Evolutionary conservation across 2,329 filamentous ascomycete genomes (phyloP).

Genomic region (Pseudophaeomoniella oleicola): DNA sequence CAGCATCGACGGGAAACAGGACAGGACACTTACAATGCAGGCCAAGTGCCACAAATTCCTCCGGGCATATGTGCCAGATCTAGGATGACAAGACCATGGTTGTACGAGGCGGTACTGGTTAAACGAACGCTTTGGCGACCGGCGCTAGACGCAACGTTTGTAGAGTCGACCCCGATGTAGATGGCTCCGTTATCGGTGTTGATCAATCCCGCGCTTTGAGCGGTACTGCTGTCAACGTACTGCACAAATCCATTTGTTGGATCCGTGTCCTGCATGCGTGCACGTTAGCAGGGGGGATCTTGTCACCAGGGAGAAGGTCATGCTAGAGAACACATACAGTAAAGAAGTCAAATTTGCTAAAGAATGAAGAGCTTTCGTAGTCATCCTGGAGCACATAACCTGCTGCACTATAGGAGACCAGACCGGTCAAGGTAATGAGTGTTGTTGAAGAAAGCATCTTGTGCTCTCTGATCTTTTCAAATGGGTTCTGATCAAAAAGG

Average conservation of each 20-base stretch:
- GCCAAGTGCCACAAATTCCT: constrained; percentile 58
- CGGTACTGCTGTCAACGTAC: constrained; percentile 47
- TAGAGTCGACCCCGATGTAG: constrained; percentile 56
- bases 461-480: neutral
- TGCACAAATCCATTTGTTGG: constrained; percentile 63
- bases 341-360: constrained; percentile 38
- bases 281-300: constrained; percentile 1
- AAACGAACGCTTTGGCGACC: constrained; percentile 61
- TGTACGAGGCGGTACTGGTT: constrained; percentile 49
- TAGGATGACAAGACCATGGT: constrained; percentile 53
- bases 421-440: constrained; percentile 9
- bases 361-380: constrained; percentile 32
- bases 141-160: constrained; percentile 35
- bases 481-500: neutral
- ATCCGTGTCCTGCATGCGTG: constrained; percentile 30
- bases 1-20: neutral
- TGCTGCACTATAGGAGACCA: constrained; percentile 15
- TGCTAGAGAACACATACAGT: constrained; percentile 19
- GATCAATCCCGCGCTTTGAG: constrained; percentile 44
- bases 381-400: constrained; percentile 31
- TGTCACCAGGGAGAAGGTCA: neutral
- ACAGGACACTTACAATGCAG: constrained; percentile 40
- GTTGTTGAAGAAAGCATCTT: constrained; percentile 10
- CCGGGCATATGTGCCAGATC: constrained; percentile 62
- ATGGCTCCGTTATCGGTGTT: constrained; percentile 40